Conservation (phyloP, 2,329 filamentous ascomycete species). For the Bertia moriformis region DNA sequence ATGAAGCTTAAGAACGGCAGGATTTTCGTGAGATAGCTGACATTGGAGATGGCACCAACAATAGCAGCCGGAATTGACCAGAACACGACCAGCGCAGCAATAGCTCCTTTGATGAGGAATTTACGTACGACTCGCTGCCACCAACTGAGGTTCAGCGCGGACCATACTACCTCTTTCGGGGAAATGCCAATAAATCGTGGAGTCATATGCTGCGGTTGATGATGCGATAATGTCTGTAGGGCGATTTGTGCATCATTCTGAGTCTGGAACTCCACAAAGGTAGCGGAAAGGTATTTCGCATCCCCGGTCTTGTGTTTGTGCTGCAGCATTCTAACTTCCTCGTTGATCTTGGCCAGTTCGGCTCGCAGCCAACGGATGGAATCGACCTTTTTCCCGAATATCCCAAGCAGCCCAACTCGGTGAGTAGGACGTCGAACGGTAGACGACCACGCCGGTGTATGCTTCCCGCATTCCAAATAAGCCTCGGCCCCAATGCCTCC, state of each 20-base stretch:
- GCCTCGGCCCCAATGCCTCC: neutral
- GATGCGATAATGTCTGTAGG: neutral
- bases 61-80: constrained; percentile 26
- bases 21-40: constrained; percentile 23
- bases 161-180: neutral
- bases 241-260: neutral
- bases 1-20: constrained; percentile 10
- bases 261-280: neutral
- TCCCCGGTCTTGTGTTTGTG: neutral
- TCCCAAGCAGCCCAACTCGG: constrained; percentile 5
- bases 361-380: neutral
- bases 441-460: neutral
- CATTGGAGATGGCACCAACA: constrained; percentile 25
- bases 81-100: constrained; percentile 25
- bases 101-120: constrained; percentile 17
- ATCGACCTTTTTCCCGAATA: neutral
- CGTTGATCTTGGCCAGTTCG: neutral
- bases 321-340: neutral
- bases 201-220: neutral
- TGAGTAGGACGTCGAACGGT: constrained; percentile 4
- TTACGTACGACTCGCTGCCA: constrained; percentile 11
- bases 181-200: neutral
- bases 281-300: neutral
- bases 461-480: neutral
- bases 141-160: neutral